Evolutionary conservation across 768 basidiomycete species (phyloP), one percentile per base, ranked within the genome.

Genomic region (Porphyrellus cyaneotinctus): DNA sequence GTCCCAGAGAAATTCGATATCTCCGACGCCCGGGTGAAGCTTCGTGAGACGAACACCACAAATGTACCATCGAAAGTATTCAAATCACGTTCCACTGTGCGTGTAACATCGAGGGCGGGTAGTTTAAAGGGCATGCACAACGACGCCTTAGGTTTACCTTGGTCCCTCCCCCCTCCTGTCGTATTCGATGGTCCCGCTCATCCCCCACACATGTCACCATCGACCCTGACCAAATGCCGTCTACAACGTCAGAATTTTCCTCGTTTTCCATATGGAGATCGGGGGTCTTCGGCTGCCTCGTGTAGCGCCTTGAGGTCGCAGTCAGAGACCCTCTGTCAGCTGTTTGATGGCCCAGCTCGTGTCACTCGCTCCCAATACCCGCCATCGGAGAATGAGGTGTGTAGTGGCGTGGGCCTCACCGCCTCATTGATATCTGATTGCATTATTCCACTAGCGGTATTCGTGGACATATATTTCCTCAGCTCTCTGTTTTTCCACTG

Each of bases 131-230:
- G 36, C 26, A 46, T 49, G 6, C 47, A 59, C 46, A 31, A 23
- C 17, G 55, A 43, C 24, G 50, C 56, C 30, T n/a, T 61, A 4
- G 59, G 45, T 22, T 45, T 57, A 22, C 63, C 69, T 14, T 48
- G 61, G 38, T 72, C 71, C 18, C 71, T 79, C 28, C 77, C 79
- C 36, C 63, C 75, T 43, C 75, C 78, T 9, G 62, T 75, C 51
- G 57, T 74, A 17, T 78, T 78, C 51, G 79, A 80, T 48, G 80
- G 79, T 4, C 80, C 80, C 6, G 77, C 78, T 12, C 64, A 72
- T 49, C 65, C 68, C 46, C 64, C 62, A 35, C 64, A 61, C 23
- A 60, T 57, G 54, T 62, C 56, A 24, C 51, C 50, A 3, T 47
- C 43, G 31, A 18, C 57, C 41, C 52, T 61, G 28, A 32, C 47